phyloP scores from a whole-genome alignment of 2,329 filamentous ascomycete species.

The Didymella keratinophila region DNA sequence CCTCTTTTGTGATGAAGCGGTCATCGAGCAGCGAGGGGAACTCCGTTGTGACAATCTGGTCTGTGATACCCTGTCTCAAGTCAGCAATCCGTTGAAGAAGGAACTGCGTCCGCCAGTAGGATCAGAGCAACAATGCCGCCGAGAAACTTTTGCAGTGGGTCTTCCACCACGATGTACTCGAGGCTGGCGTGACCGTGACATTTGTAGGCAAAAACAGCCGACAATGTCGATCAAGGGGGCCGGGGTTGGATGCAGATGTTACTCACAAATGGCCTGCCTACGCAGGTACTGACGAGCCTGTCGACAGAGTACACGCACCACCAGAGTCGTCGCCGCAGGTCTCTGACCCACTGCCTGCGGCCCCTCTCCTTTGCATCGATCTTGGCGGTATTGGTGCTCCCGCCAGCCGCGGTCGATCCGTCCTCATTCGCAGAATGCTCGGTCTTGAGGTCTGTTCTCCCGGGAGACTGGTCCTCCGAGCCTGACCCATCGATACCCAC shows the following conservation, averaged over 20 bases:
- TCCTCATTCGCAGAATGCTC: constrained; percentile 43
- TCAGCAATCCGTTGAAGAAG: neutral
- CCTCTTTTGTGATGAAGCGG: constrained; percentile 80
- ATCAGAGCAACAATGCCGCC: neutral
- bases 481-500: constrained; percentile 65
- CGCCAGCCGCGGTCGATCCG: constrained; percentile 24
- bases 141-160: too few relatives aligned
- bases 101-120: neutral
- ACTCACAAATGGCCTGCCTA: constrained; percentile 81
- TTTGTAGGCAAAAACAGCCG: too few relatives aligned
- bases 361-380: constrained; percentile 66
- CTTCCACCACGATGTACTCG: too few relatives aligned
- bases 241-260: neutral
- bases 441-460: constrained; percentile 27
- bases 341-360: constrained; percentile 82
- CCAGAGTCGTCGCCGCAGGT: constrained; percentile 87
- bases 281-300: constrained; percentile 91
- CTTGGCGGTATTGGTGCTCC: constrained; percentile 37
- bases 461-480: constrained; percentile 39
- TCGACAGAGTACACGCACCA: constrained; percentile 98
- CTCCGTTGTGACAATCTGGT: constrained; percentile 94
- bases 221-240: neutral
- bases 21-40: constrained; percentile 91
- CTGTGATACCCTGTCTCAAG: constrained; percentile 70
- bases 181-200: too few relatives aligned